Evolutionary conservation across 2,329 filamentous ascomycete species (phyloP), one percentile per base, ranked within the genome.

Genomic region (Colletotrichum phormii): DNA sequence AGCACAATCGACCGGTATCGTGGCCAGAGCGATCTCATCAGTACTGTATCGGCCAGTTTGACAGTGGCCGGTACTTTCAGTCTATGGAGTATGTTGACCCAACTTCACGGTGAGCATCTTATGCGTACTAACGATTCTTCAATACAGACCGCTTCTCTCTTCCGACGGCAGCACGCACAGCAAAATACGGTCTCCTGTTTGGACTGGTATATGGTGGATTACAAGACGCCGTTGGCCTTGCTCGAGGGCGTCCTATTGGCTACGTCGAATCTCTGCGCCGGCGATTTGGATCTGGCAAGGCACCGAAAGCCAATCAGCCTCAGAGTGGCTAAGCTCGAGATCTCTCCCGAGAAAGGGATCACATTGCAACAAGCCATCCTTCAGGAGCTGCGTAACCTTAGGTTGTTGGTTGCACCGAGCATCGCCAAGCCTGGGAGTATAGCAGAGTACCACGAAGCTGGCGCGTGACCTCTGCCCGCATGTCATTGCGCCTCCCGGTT

Each of bases 41-140:
- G 93, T 75, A 97, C 94, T 0, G 90, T 95, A 6, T 87, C 95
- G 71, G 95, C 97, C 31, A 95, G 94, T 59, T 85, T 98, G 81
- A 93, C 93, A 0, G 92, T 97, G 46, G 94, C 95, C 0, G 96
- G 96, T 2, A 88, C 91, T 9, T 98, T 98, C 86, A 97, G 95
- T 80, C 85, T 95, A 71, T 93, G 94, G 90, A 94, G 95, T 95
- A 87, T 80, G 92, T 86, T 60, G 57, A 24, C 59, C 13, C 31
- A 15, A 11, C 22, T 9, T 6, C 37, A 49, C 9, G 42, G 8
- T 2, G 4, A 13, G 8, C 5, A 9, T 33, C n/a, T 35, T 18
- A 8, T 42, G 22, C 67, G 49, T 71, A 73, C 26, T 74, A 64
- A 29, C 29, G 37, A 53, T 33, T 12, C 4, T 61, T 33, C 22